Conservation (phyloP, 2,329 filamentous ascomycete genomes). For the Aureobasidium sp. region DNA sequence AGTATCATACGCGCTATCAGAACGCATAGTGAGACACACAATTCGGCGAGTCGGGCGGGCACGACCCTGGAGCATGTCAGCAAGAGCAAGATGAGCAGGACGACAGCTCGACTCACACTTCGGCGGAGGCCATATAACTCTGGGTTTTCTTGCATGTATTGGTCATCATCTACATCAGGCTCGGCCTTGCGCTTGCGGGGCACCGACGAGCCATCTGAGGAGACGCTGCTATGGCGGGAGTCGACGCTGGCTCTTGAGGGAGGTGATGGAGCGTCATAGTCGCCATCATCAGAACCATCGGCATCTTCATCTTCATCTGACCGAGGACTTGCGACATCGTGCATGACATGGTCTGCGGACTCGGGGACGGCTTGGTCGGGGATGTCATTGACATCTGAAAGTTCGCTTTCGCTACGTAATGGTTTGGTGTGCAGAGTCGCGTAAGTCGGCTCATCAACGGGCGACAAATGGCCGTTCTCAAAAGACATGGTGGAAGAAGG, state of each 20-base stretch:
- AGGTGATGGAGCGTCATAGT: conserved; percentile 64
- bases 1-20: conserved; percentile 13
- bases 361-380: conserved; percentile 31
- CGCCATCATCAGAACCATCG: conserved; percentile 49
- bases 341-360: conserved; percentile 32
- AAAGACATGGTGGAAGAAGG: conserved; percentile 42
- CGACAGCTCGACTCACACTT: conserved; percentile 57
- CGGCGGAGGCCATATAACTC: conserved; percentile 89
- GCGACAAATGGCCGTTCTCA: conserved; percentile 58
- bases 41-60: conserved; percentile 55
- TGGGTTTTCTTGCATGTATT: conserved; percentile 83
- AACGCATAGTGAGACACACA: conserved; percentile 34
- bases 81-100: conserved; percentile 7
- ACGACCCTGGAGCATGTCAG: conserved; percentile 43
- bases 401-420: conserved; percentile 63
- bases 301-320: conserved; percentile 43
- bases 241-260: conserved; percentile 27
- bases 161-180: conserved; percentile 56
- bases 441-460: conserved; percentile 40
- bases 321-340: conserved; percentile 37
- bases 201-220: conserved; percentile 62
- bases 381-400: conserved; percentile 60
- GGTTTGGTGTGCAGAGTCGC: conserved; percentile 37
- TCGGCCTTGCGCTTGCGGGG: conserved; percentile 69
- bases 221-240: conserved; percentile 53